Evolutionary conservation across 805 yeast genomes (phyloP).

Genomic region (Torulaspora microellipsoides): DNA sequence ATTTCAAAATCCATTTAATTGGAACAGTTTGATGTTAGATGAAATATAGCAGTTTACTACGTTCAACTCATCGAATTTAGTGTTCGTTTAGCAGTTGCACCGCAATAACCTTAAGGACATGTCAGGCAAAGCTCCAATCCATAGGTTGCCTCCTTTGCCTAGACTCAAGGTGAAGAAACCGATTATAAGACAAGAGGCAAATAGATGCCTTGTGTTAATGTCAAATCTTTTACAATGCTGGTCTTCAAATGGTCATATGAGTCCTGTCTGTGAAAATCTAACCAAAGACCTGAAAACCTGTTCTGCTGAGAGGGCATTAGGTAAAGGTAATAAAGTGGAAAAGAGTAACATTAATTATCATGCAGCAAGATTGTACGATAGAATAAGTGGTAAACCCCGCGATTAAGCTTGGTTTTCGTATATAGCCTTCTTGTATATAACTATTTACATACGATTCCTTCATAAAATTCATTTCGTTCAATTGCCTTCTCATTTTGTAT

Average conservation of each 20-base stretch:
- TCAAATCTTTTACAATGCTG: conserved; percentile 86
- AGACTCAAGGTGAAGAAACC: conserved; percentile 67
- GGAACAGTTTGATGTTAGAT: too few relatives aligned
- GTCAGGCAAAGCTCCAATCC: conserved; percentile 39
- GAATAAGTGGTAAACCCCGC: conserved; percentile 46
- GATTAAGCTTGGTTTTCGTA: conserved; percentile 16
- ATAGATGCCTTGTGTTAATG: conserved; percentile 77
- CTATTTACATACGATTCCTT: conserved; percentile 1
- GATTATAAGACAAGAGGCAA: conserved; percentile 50
- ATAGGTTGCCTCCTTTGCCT: conserved; percentile 66
- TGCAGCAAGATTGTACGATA: conserved; percentile 47
- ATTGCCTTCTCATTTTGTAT: not conserved
- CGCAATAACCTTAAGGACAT: conserved; percentile 2
- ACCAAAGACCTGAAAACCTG: conserved; percentile 72
- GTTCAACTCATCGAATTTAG: too few relatives aligned
- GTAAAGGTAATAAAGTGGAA: conserved; percentile 24
- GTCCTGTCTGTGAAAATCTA: conserved; percentile 56
- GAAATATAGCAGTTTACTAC: too few relatives aligned
- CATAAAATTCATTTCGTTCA: not conserved
- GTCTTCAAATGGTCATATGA: conserved; percentile 92
- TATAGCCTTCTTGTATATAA: conserved; percentile 7
- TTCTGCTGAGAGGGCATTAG: conserved; percentile 44
- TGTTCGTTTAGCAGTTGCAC: too few relatives aligned
- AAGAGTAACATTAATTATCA: conserved; percentile 49
- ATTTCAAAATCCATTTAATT: too few relatives aligned